Conservation (phyloP, 495 filamentous ascomycete species). For the Amniculicola lignicola region DNA sequence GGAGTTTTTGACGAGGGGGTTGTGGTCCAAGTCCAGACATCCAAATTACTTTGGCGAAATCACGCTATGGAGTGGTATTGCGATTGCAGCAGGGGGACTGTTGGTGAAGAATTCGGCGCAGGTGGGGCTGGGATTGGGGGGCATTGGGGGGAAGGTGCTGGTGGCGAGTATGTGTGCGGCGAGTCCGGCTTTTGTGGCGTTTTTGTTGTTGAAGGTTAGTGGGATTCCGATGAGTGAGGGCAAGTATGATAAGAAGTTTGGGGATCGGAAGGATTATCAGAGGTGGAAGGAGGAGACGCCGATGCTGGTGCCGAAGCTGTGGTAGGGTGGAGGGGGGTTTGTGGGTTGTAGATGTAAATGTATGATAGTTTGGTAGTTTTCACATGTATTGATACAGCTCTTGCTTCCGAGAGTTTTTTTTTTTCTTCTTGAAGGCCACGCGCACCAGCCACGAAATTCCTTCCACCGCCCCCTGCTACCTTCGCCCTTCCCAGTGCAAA, state of each 20-base stretch:
- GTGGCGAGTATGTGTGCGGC: conserved; percentile 50
- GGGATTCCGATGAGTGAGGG: conserved; percentile 61
- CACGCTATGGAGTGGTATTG: conserved; percentile 63
- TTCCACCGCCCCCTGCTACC: no score
- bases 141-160: conserved; percentile 40
- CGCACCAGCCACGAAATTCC: no score
- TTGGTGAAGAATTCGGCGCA: conserved; percentile 46
- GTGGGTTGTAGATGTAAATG: no score
- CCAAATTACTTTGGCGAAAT: conserved; percentile 69
- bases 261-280: conserved; percentile 62
- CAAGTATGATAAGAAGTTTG: conserved; percentile 63
- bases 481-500: no score
- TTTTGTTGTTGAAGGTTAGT: conserved; percentile 58
- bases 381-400: no score
- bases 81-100: conserved; percentile 50
- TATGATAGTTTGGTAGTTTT: no score
- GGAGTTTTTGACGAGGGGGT: conserved; percentile 56
- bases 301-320: conserved; percentile 62
- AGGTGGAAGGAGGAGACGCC: conserved; percentile 65
- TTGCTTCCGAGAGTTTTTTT: no score
- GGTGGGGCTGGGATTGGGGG: conserved; percentile 49
- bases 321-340: not conserved
- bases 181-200: conserved; percentile 61
- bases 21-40: conserved; percentile 59
- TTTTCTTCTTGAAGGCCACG: no score